A percentile compares a stretch with the other conserved stretches of the same genome.
phyloP scores from a whole-genome alignment of 768 basidiomycete species.

The Mycena amicta region DNA sequence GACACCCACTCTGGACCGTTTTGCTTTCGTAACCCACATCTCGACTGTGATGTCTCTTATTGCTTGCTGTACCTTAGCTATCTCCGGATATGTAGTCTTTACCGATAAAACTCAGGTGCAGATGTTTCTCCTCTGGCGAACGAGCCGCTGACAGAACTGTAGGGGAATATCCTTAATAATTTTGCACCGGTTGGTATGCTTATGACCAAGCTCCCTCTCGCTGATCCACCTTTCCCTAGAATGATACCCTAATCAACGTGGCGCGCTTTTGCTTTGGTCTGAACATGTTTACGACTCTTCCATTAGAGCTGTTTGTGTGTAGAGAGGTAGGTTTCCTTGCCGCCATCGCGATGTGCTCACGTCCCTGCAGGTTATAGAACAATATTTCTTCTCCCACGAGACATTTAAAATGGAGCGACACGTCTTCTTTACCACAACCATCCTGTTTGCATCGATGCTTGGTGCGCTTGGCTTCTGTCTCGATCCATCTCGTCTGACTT shows the following conservation, averaged over 20 bases:
- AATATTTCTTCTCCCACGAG: constrained; percentile 92
- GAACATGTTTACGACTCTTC: constrained; percentile 98
- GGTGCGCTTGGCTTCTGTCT: constrained; percentile 48
- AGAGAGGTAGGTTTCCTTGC: constrained; percentile 65
- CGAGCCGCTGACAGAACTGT: too few relatives aligned
- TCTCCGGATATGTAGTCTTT: constrained; percentile 86
- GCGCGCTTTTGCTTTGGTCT: constrained; percentile 92
- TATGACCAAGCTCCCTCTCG: background rate
- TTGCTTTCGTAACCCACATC: constrained; percentile 89
- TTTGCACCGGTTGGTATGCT: constrained; percentile 68
- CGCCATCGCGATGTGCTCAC: background rate
- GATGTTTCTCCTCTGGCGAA: background rate
- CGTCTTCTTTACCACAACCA: constrained; percentile 85
- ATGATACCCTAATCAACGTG: constrained; percentile 90
- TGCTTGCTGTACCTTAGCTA: constrained; percentile 81
- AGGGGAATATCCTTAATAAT: constrained; percentile 96
- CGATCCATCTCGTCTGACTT: constrained; percentile 5
- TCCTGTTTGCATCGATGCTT: constrained; percentile 80
- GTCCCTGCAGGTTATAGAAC: constrained; percentile 81
- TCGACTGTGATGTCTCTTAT: constrained; percentile 85
- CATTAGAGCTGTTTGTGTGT: constrained; percentile 95
- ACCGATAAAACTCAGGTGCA: constrained; percentile 76
- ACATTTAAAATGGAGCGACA: constrained; percentile 82
- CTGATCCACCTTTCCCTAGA: constrained; percentile 37
- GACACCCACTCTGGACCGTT: constrained; percentile 93